Percentiles rank a stretch among this genome's conserved stretches.
Conservation (phyloP, 176 grass and related monocot species). For the Juncus inflexus region DNA sequence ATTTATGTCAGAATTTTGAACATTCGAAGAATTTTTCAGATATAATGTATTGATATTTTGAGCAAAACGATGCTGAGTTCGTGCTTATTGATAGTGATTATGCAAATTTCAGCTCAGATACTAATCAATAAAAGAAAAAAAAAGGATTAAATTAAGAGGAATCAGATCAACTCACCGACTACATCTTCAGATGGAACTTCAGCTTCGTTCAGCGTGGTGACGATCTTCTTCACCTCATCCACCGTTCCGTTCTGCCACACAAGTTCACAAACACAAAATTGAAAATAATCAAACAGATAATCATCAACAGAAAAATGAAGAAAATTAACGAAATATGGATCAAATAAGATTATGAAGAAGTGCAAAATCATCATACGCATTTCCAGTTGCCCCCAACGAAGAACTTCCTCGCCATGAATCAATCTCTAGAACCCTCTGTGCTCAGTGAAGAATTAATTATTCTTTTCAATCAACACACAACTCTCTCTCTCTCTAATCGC, state of each 20-base stretch:
- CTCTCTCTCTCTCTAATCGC: too few species aligned
- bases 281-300: conserved; percentile 1
- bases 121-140: neutral
- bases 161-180: conserved; percentile 45
- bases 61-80: too few species aligned
- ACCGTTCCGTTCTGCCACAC: conserved; percentile 57
- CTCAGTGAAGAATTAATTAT: too few species aligned
- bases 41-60: neutral
- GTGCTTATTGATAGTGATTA: too few species aligned
- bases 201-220: conserved; percentile 63
- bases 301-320: conserved; percentile 12
- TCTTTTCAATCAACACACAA: too few species aligned
- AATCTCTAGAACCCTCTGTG: neutral
- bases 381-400: conserved; percentile 93
- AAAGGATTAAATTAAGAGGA: neutral
- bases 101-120: neutral
- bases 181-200: conserved; percentile 71
- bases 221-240: conserved; percentile 89
- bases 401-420: conserved; percentile 55
- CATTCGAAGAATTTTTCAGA: neutral
- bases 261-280: too few species aligned
- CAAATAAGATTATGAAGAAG: neutral
- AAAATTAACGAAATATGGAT: neutral
- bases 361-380: conserved; percentile 42
- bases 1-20: neutral